Percentiles rank a stretch among this genome's conserved stretches.
Conservation (phyloP, 192 early-diverging fungal species). For the Backusella australiensis region DNA sequence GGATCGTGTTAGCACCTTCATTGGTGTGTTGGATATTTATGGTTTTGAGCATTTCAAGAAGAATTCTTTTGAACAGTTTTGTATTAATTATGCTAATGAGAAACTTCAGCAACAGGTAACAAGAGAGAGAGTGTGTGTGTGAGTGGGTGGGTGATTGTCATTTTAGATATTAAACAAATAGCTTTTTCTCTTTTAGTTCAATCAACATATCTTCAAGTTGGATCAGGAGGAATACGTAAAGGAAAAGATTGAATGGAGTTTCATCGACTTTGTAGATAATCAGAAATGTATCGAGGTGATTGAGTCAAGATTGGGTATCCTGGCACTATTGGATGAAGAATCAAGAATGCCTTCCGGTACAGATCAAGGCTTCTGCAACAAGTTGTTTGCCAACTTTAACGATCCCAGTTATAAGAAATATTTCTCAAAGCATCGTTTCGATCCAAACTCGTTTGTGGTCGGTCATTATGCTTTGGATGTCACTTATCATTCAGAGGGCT, state of each 20-base stretch:
- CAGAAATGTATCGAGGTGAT: slow-evolving; percentile 99
- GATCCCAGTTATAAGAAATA: slow-evolving; percentile 60
- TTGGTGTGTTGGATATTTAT: slow-evolving; percentile 99
- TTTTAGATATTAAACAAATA: not conserved
- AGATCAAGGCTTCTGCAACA: slow-evolving; percentile 82
- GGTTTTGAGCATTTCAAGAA: slow-evolving; percentile 99
- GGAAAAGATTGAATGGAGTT: slow-evolving; percentile 97
- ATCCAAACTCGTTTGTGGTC: slow-evolving; percentile 85
- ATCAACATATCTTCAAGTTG: slow-evolving; percentile 98
- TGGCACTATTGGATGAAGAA: slow-evolving; percentile 93
- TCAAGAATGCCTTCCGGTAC: slow-evolving; percentile 79
- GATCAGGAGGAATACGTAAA: slow-evolving; percentile 98
- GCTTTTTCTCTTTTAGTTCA: slow-evolving; percentile 57
- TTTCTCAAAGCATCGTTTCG: slow-evolving; percentile 91
- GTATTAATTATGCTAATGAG: slow-evolving; percentile 97
- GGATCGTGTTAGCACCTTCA: slow-evolving; percentile 61
- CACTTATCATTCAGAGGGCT: slow-evolving; percentile 89
- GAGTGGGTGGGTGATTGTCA: too few relatives aligned
- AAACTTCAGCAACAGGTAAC: slow-evolving; percentile 88
- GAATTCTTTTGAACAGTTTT: slow-evolving; percentile 99
- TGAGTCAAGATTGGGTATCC: slow-evolving; percentile 91
- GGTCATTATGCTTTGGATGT: slow-evolving; percentile 95
- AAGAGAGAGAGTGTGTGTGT: too few relatives aligned
- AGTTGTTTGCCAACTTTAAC: slow-evolving; percentile 84
- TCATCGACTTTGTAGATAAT: slow-evolving; percentile 99